Percentiles rank a stretch among this genome's conserved stretches.
Evolutionary conservation across 164 flowering plant genomes (phyloP).

Genomic region (Macadamia tetraphylla): DNA sequence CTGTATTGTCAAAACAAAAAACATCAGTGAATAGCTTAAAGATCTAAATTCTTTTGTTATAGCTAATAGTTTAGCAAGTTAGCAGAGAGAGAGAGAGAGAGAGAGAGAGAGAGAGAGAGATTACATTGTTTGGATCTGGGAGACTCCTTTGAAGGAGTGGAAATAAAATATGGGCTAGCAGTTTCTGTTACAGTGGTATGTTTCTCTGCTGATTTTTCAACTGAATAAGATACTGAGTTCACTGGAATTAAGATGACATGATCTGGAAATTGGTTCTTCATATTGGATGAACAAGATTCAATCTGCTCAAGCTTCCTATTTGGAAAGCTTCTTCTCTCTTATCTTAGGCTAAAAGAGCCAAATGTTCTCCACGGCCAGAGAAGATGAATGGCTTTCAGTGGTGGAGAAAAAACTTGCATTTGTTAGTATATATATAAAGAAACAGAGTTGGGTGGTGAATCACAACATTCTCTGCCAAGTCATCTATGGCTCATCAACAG

Average conservation of each 20-base stretch:
- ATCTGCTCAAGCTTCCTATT: not conserved
- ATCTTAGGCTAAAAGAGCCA: not conserved
- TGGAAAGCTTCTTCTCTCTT: not conserved
- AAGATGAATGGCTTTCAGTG: not conserved
- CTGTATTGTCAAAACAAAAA: constrained; percentile 18
- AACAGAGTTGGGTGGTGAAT: constrained; percentile 10
- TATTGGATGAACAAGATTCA: not conserved
- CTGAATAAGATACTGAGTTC: not conserved
- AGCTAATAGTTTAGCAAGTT: too few species aligned
- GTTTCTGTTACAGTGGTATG: not conserved
- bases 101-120: not conserved
- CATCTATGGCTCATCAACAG: not conserved
- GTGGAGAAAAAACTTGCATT: constrained; percentile 1
- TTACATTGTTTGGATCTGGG: not conserved
- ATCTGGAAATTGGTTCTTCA: constrained; percentile 9
- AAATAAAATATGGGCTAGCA: not conserved
- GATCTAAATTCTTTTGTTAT: too few species aligned
- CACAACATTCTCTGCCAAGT: constrained; percentile 14
- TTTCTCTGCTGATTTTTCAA: not conserved
- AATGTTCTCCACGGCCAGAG: not conserved
- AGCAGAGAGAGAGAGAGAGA: not conserved
- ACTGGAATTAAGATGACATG: not conserved
- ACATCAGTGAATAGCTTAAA: not conserved
- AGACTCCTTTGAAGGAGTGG: not conserved
- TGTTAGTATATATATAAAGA: constrained; percentile 3